Evolutionary conservation across 2,329 filamentous ascomycete species (phyloP).

Genomic region (Epichloe gansuensis): DNA sequence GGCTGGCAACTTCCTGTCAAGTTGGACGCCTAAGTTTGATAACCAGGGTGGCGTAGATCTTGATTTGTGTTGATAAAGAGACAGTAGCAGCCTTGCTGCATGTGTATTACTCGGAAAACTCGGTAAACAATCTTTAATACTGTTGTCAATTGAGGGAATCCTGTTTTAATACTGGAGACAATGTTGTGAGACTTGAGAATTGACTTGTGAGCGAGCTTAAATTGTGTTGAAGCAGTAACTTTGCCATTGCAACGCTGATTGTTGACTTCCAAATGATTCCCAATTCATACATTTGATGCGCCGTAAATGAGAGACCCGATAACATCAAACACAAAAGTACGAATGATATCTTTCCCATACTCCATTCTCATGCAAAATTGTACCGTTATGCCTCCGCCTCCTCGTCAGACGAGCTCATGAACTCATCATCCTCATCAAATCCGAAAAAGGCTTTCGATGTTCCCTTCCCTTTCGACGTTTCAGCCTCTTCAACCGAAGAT

Average conservation of each 20-base stretch:
- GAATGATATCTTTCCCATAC: neutral
- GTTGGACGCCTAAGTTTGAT: slow-evolving; percentile 42
- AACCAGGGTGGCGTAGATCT: slow-evolving; percentile 11
- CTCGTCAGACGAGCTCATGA: slow-evolving; percentile 57
- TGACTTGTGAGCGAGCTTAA: neutral
- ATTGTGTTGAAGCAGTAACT: neutral
- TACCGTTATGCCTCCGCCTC: slow-evolving; percentile 20
- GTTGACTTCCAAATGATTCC: neutral
- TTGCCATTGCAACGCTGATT: neutral
- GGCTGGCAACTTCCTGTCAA: slow-evolving; percentile 55
- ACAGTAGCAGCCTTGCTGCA: slow-evolving; percentile 22
- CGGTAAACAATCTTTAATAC: slow-evolving; percentile 18
- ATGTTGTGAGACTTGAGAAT: neutral
- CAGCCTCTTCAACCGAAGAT: slow-evolving; percentile 32
- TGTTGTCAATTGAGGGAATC: slow-evolving; percentile 10
- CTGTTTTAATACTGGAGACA: slow-evolving; percentile 4
- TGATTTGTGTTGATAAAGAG: slow-evolving; percentile 16
- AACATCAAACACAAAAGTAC: neutral
- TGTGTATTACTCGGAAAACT: slow-evolving; percentile 24
- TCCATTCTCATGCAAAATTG: neutral
- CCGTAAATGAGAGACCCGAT: neutral
- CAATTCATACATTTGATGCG: neutral
- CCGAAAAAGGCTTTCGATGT: slow-evolving; percentile 50
- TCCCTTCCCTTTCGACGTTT: slow-evolving; percentile 22
- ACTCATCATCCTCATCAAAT: slow-evolving; percentile 70